Conservation (phyloP, 1,284 basidiomycete species). For the Bondarzewia mesenterica region DNA sequence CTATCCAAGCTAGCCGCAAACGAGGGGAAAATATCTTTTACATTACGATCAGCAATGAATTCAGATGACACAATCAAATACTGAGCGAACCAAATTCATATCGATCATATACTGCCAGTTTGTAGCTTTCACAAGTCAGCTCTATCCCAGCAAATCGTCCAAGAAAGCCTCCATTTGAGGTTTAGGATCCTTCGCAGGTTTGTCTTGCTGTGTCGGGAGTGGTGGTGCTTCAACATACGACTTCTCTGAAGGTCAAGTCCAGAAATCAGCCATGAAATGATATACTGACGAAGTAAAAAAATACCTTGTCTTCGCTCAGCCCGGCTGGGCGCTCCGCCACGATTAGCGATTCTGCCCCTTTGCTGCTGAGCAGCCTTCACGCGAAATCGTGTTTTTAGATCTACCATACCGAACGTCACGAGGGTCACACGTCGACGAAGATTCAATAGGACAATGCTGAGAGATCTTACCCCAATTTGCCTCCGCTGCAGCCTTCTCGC, state of each 20-base stretch:
- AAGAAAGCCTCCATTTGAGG: conserved; percentile 66
- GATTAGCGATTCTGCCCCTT: conserved; percentile 26
- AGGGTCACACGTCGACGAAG: neutral
- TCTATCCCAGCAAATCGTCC: conserved; percentile 52
- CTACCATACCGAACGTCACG: conserved; percentile 25
- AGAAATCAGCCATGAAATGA: conserved; percentile 3
- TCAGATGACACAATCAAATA: too few species aligned
- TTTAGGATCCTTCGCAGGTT: conserved; percentile 37
- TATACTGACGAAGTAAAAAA: conserved; percentile 9
- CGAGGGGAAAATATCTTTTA: too few species aligned
- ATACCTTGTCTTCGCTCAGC: conserved; percentile 10
- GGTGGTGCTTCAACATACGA: conserved; percentile 46
- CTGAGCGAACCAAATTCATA: neutral
- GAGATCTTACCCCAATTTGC: conserved; percentile 52
- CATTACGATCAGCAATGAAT: too few species aligned
- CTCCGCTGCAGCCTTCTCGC: conserved; percentile 64
- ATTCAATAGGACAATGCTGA: neutral
- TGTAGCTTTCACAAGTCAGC: neutral
- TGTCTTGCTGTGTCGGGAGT: conserved; percentile 30
- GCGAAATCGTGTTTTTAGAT: conserved; percentile 60
- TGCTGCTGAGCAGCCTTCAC: conserved; percentile 49
- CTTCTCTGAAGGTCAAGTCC: conserved; percentile 16
- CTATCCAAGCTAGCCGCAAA: too few species aligned
- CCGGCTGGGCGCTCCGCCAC: conserved; percentile 1
- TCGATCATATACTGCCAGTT: neutral